These are phyloP conservation scores for Fusarium incarnatum DNA, from an alignment of 2,329 filamentous ascomycete genomes.

Conservation along the genomic window DNA sequence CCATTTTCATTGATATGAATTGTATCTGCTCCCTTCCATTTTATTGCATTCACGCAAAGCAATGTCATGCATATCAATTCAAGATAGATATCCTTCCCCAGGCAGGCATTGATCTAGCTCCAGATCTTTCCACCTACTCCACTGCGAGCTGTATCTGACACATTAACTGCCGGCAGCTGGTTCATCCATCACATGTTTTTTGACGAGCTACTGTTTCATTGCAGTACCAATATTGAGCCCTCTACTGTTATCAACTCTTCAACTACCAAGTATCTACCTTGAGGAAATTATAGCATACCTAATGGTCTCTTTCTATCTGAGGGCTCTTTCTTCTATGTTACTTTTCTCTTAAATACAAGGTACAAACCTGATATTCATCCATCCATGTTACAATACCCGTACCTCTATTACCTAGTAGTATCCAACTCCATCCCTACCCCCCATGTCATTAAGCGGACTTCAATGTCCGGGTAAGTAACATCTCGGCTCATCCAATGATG, in stretches of 20 bases:
- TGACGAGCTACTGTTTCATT: not conserved
- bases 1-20: not conserved
- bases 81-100: not conserved
- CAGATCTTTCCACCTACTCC: not conserved
- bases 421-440: not conserved
- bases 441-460: constrained; percentile 41
- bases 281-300: not conserved
- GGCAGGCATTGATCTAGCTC: not conserved
- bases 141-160: not conserved
- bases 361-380: not conserved
- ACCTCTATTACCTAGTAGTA: not conserved
- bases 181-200: constrained; percentile 7
- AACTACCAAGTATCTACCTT: not conserved
- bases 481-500: constrained; percentile 35
- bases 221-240: not conserved
- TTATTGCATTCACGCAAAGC: not conserved
- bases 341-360: not conserved
- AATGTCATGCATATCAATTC: not conserved
- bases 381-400: not conserved
- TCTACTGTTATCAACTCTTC: not conserved
- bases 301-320: not conserved
- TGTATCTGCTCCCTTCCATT: not conserved
- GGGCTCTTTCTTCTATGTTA: not conserved
- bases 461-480: constrained; percentile 38
- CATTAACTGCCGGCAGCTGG: constrained; percentile 4